These are phyloP conservation scores for Aspergillus sp. DNA, from an alignment of 2,329 filamentous ascomycete genomes.

Conservation along the genomic window DNA sequence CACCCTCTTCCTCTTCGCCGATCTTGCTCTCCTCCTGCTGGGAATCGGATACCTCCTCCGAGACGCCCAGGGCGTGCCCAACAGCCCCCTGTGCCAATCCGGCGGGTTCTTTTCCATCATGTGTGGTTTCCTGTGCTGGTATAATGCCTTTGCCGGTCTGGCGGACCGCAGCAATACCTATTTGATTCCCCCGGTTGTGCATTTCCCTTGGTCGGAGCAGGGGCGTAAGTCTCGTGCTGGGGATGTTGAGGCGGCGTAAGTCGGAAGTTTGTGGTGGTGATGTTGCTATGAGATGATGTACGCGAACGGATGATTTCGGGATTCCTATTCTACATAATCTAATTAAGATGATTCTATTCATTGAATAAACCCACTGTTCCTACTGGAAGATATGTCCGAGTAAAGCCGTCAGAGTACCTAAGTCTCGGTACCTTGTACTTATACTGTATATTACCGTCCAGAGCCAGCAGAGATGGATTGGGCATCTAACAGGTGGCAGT, in stretches of 20 bases:
- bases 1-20: slow-evolving; percentile 70
- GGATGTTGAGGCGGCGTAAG: not conserved
- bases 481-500: too few relatives aligned
- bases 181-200: slow-evolving; percentile 82
- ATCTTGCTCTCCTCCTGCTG: slow-evolving; percentile 70
- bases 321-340: too few relatives aligned
- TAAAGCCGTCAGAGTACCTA: too few relatives aligned
- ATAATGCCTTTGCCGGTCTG: slow-evolving; percentile 77
- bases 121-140: slow-evolving; percentile 77
- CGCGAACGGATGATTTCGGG: too few relatives aligned
- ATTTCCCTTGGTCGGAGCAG: slow-evolving; percentile 88
- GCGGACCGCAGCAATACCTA: slow-evolving; percentile 69
- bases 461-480: too few relatives aligned
- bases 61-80: slow-evolving; percentile 38
- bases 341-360: too few relatives aligned
- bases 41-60: slow-evolving; percentile 61
- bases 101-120: slow-evolving; percentile 74
- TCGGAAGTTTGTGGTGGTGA: too few relatives aligned
- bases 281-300: too few relatives aligned
- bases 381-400: too few relatives aligned
- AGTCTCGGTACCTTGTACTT: too few relatives aligned
- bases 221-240: slow-evolving; percentile 41
- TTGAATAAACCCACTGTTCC: too few relatives aligned
- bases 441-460: too few relatives aligned
- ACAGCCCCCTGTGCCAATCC: slow-evolving; percentile 57